A percentile compares a stretch with the other conserved stretches of the same genome.
Conservation (phyloP, 495 filamentous ascomycete genomes). For the Lepraria neglecta region DNA sequence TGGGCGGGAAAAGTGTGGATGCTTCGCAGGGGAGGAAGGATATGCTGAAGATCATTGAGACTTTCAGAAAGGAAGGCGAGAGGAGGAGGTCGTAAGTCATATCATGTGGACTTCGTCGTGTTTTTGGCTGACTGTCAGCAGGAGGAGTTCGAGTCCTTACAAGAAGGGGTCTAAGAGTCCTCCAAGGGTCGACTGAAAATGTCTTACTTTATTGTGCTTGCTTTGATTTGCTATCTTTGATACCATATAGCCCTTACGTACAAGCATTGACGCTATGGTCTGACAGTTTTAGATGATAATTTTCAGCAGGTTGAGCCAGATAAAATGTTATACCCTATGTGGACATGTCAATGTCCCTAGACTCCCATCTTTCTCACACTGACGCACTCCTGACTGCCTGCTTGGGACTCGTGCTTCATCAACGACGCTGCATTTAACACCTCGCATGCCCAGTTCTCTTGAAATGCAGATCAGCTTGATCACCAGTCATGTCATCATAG, state of each 20-base stretch:
- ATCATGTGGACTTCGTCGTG: too few relatives aligned
- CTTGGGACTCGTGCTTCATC: too few relatives aligned
- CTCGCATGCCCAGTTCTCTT: not conserved
- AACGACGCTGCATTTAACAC: not conserved
- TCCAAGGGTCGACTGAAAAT: slow-evolving; percentile 38
- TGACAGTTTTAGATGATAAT: too few relatives aligned
- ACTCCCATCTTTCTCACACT: too few relatives aligned
- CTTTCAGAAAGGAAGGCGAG: slow-evolving; percentile 73
- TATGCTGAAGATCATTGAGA: slow-evolving; percentile 81
- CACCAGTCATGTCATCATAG: slow-evolving; percentile 8
- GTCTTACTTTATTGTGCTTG: not conserved
- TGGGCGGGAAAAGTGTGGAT: slow-evolving; percentile 74
- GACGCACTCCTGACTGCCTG: not conserved
- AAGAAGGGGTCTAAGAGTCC: slow-evolving; percentile 36
- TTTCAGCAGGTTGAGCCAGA: too few relatives aligned
- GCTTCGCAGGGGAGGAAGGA: slow-evolving; percentile 70
- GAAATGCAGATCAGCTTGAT: slow-evolving; percentile 2
- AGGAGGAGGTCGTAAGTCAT: slow-evolving; percentile 67
- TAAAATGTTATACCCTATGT: too few relatives aligned
- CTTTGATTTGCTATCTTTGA: not conserved
- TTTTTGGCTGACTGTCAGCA: slow-evolving; percentile 8
- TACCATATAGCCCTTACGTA: not conserved
- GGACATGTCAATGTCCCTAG: too few relatives aligned
- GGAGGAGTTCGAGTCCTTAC: slow-evolving; percentile 30
- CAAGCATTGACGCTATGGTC: too few relatives aligned